Base-by-base conservation (phyloP, 495 filamentous ascomycete genomes). In the Neurospora cerealis region DNA sequence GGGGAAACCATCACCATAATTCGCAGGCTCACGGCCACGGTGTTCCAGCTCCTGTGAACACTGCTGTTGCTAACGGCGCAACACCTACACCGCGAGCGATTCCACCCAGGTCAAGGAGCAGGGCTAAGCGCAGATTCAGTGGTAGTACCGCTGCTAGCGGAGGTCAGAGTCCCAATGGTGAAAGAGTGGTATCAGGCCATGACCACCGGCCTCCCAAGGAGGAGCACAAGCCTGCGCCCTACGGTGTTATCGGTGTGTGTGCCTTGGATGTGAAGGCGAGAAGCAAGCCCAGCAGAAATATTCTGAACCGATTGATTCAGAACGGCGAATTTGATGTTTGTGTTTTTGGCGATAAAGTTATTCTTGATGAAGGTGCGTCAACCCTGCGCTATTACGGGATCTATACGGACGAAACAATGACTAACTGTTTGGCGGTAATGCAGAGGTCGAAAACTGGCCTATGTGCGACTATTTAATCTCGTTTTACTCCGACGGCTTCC, bases 341-440 rank as follows among this genome's bases (percentile, higher is more conserved):
- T 41, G 93, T 99, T 5, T 99, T 99, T 83, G 96, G 96, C 42
- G 96, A 99, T 81, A 99, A 99, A 79, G 93, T 97, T 70, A 98
- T 99, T 75, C 85, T 98, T 66, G 96, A 99, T 75, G 96, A 99
- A 86, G 89, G 89, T 83, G 84, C 88, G 79, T 87, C 38, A 34
- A 3, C 42, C 34, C 17, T 70, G 62, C 36, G 40, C 19, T 48
- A 32, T 54, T 46, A 13, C 54, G 74, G 8, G 2, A 44, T 6
- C 37, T 34, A 28, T 69, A 40, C 44, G 73, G 42, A 38, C 36
- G 36, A 46, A 24, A 37, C 38, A 40, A 15, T 71, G 17, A 70
- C 77, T 81, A 74, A 82, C 77, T 37, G 17, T 28, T 28, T 66
- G 54, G 28, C 32, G 28, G 15, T 19, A 17, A 4, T 24, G 32